Evolutionary conservation across 2,329 filamentous ascomycete species (phyloP), one percentile per base, ranked within the genome.

Genomic region (Diaporthe humulicola): DNA sequence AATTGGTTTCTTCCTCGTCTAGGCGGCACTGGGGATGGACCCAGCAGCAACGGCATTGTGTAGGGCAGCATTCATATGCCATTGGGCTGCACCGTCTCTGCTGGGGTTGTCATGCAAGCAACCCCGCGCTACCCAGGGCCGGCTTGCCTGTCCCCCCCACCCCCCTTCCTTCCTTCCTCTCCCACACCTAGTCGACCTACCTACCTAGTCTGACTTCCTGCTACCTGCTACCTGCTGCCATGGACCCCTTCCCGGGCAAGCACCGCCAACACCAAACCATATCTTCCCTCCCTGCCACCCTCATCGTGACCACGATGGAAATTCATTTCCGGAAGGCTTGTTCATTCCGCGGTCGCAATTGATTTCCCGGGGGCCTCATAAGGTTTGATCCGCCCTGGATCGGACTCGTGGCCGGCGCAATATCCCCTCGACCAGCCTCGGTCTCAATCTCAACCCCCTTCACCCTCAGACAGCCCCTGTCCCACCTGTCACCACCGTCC

Each of bases 291-390:
- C 57, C 57, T 38, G 36, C 57, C 36, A 42, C n/a, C 30, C 10
- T 28, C 14, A 22, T 38, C 45, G 22, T 17, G 64, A 69, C 33
- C 64, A 69, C 64, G 33, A 54, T 48, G 33, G 14, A 28, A 17
- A n/a, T 69, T 69, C 64, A 54, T 52, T 28, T 69, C 64, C 64
- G 64, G 64, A 52, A 69, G 64, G 64, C 64, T 54, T 69, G 64
- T 54, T 54, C 22, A 19, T 69, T 54, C 64, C 64, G 64, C 64
- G 64, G 64, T 54, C 48, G 33, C 33, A 40, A 69, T 69, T 54
- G 64, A 40, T 54, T 69, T 69, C 33, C n/a, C 45, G 45, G 64
- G 64, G 38, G 33, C 33, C 33, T 12, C 22, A 30, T 19, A 69
- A 69, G 64, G 64, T 69, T 69, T 69, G 33, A 40, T 54, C 64